phyloP scores from a whole-genome alignment of 768 basidiomycete genomes.

The Boletus vermiculosoides region DNA sequence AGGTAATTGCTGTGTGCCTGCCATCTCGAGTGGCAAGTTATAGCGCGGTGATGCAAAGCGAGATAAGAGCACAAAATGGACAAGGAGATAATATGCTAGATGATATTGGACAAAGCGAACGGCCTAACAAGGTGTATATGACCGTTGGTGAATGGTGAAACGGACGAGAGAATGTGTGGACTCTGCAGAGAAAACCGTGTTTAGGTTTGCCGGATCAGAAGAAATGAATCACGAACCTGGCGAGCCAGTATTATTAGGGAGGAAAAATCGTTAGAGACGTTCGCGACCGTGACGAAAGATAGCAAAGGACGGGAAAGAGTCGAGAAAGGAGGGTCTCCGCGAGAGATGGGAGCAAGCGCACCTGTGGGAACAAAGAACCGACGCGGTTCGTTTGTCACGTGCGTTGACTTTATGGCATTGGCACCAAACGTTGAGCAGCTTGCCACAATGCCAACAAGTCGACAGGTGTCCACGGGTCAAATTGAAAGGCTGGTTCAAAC shows the following conservation, averaged over 20 bases:
- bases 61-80: conserved; percentile 10
- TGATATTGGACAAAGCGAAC: conserved; percentile 2
- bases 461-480: not conserved
- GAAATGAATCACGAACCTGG: conserved; percentile 12
- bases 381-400: conserved; percentile 37
- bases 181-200: conserved; percentile 10
- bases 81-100: conserved; percentile 2
- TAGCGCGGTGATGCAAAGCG: not conserved
- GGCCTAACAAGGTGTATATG: not conserved
- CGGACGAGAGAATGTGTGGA: conserved; percentile 27
- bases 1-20: conserved; percentile 62
- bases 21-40: conserved; percentile 22
- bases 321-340: conserved; percentile 8
- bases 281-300: conserved; percentile 11
- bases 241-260: conserved; percentile 12
- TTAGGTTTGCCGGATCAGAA: not conserved
- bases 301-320: conserved; percentile 1
- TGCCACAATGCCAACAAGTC: not conserved
- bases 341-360: conserved; percentile 3
- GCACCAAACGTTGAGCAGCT: not conserved
- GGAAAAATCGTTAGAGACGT: conserved; percentile 15
- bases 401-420: conserved; percentile 25
- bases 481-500: not conserved
- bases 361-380: conserved; percentile 19
- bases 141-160: conserved; percentile 5